Conservation (phyloP, 2,329 filamentous ascomycete species). For the Alternaria alternata region DNA sequence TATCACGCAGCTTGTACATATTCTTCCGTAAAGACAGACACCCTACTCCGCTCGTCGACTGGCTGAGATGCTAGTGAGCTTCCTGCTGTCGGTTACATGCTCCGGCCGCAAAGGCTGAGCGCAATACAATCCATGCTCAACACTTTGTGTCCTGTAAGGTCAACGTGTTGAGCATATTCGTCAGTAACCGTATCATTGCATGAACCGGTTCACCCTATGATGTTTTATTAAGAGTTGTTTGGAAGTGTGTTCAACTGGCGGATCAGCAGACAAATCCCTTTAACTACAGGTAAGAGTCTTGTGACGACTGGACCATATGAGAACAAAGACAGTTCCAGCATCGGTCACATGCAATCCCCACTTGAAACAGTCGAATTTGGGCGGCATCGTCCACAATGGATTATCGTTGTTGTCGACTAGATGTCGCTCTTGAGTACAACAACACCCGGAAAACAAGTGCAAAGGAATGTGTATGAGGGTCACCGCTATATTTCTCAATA, state of each 20-base stretch:
- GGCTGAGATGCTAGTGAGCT: slow-evolving; percentile 6
- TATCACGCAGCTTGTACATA: background rate
- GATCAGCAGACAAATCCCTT: no score
- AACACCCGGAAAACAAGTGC: background rate
- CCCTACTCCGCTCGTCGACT: slow-evolving; percentile 1
- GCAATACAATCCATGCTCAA: background rate
- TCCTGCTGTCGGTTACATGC: background rate
- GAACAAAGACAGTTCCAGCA: no score
- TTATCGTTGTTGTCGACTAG: no score
- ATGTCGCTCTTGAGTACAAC: no score
- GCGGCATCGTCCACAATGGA: no score
- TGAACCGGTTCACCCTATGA: background rate
- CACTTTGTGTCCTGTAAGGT: background rate
- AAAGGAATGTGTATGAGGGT: background rate
- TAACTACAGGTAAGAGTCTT: no score
- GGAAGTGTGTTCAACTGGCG: no score
- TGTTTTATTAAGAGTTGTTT: background rate
- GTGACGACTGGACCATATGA: no score
- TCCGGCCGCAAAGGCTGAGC: background rate
- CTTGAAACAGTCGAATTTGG: no score
- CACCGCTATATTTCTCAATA: background rate
- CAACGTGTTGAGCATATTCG: background rate
- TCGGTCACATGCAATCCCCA: no score
- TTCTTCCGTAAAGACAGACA: slow-evolving; percentile 3
- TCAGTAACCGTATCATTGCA: background rate